Base-by-base conservation (phyloP, 768 basidiomycete species). In the Ramaria sp. region DNA sequence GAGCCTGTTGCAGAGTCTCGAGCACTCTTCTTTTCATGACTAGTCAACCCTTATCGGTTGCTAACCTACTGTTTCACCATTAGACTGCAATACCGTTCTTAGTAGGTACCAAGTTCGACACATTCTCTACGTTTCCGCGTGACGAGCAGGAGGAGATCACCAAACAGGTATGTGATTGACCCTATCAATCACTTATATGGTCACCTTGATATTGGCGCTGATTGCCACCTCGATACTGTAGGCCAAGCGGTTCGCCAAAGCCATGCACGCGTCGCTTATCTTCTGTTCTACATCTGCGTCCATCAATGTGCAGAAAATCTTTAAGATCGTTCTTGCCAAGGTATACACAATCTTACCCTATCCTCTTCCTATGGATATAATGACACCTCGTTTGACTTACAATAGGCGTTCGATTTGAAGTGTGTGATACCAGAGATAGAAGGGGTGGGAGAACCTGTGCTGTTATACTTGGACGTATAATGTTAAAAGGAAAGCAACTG, bases 101-200 rank as follows among this genome's bases (percentile, higher is more conserved):
- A 61, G 92, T 99, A 63, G 96, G 96, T 62, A 98, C 96, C 50
- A 99, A 99, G 73, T 99, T 90, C 69, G 96, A 99, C 75, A 86
- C 89, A 54, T 99, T 98, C 71, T 84, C 90, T 33, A 90, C 91
- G 20, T 94, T 98, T 72, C 87, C 94, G 58, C 78, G 88, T 65
- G 96, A 99, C 68, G 96, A 99, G 70, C 96, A 99, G 69, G 96
- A 97, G 72, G 96, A 99, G 73, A 96, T 98, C 66, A 97, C 96
- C 45, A 95, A 94, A 73, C 94, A 97, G 81, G 89, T 87, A 24
- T 54, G 75, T 68, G 34, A 13, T 37, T 13, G 9, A 37, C 34
- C 27, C 10, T 7, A 6, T 20, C 22, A 41, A 53, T 52, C 30
- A 41, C 33, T 5, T 48, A 31, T 37, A 30, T 49, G 1, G 51